Evolutionary conservation across 202 grass and related monocot genomes (phyloP).

Genomic region (Eragrostis tef): DNA sequence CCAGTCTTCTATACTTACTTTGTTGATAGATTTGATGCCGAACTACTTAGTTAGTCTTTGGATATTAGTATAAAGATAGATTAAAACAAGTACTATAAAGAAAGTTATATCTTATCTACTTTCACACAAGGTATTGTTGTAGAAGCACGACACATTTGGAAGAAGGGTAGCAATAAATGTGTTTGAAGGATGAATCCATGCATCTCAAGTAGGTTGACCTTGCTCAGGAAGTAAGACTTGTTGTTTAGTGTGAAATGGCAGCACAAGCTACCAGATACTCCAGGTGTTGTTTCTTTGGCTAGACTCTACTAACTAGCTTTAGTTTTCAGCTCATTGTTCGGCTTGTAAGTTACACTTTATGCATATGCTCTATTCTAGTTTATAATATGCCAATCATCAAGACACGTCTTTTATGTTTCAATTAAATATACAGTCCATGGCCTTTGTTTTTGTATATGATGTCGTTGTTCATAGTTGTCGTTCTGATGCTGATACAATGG

Average conservation of each 20-base stretch:
- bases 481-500: not conserved
- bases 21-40: not conserved
- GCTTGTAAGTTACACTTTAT: not conserved
- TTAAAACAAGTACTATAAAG: no score
- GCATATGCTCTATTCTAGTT: not conserved
- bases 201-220: no score
- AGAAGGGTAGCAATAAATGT: no score
- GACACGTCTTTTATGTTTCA: not conserved
- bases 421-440: not conserved
- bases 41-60: no score
- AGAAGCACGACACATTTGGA: no score
- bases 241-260: not conserved
- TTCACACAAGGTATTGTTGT: no score
- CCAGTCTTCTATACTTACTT: not conserved
- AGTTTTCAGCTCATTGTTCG: not conserved
- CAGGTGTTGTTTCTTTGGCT: not conserved
- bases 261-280: not conserved
- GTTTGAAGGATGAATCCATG: no score
- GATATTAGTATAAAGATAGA: no score
- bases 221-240: not conserved
- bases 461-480: not conserved
- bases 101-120: no score
- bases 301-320: not conserved
- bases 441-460: not conserved
- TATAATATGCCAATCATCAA: not conserved